Conservation (phyloP, 495 filamentous ascomycete species). For the Parmelia sp. region DNA sequence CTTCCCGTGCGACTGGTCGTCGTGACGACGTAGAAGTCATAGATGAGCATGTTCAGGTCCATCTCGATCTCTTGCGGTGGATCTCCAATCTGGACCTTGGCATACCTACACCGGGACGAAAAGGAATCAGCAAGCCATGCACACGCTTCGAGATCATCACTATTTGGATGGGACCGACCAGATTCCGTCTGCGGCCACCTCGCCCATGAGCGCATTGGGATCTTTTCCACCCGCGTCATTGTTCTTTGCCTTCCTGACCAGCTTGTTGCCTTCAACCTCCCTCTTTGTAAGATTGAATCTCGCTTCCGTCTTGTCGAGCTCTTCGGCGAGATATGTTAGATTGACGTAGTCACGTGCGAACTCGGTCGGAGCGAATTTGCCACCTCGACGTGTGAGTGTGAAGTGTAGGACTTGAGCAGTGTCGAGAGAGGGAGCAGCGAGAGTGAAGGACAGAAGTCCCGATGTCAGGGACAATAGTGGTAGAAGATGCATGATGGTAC, state of each 20-base stretch:
- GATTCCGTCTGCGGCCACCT: conserved; percentile 24
- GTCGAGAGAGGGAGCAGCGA: conserved; percentile 23
- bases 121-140: background rate
- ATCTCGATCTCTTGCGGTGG: conserved; percentile 31
- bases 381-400: conserved; percentile 28
- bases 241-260: conserved; percentile 30
- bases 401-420: conserved; percentile 28
- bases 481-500: conserved; percentile 17
- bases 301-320: conserved; percentile 25
- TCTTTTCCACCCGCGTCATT: conserved; percentile 21
- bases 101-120: conserved; percentile 23
- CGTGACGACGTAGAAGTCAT: conserved; percentile 30
- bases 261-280: conserved; percentile 31
- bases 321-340: conserved; percentile 23
- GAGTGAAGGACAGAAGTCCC: conserved; percentile 2
- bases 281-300: conserved; percentile 32
- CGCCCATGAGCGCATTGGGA: conserved; percentile 25
- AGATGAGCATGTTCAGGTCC: conserved; percentile 34
- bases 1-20: conserved; percentile 32
- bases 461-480: conserved; percentile 1
- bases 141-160: background rate
- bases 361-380: conserved; percentile 25
- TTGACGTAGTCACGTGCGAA: conserved; percentile 21
- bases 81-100: conserved; percentile 27
- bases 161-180: conserved; percentile 22